Conservation (phyloP, 441 rosid genomes). For the Jatropha multifida region DNA sequence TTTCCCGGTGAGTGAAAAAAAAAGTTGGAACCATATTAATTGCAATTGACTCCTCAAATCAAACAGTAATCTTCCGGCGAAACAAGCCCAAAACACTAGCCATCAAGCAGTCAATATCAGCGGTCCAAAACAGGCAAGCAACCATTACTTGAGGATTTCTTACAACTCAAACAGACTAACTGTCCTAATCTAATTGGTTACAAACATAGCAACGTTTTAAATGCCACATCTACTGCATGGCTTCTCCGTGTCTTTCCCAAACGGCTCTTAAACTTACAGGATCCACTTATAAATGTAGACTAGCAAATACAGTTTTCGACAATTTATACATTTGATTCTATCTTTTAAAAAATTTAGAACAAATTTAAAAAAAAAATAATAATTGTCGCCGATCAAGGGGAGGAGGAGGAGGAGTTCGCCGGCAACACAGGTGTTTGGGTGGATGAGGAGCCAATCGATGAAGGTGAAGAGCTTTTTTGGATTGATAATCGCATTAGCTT, state of each 20-base stretch:
- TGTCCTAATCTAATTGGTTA: neutral
- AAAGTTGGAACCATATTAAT: no score
- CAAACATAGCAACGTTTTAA: neutral
- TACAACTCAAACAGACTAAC: neutral
- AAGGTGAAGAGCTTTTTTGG: constrained; percentile 53
- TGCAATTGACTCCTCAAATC: no score
- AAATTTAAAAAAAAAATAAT: neutral
- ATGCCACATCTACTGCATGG: constrained; percentile 19
- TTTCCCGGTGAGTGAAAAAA: no score
- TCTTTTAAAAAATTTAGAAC: neutral
- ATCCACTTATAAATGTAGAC: neutral
- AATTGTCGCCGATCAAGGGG: constrained; percentile 39
- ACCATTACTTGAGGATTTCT: neutral
- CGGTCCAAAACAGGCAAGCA: neutral
- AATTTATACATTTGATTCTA: neutral
- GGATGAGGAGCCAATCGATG: constrained; percentile 56
- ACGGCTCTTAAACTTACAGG: neutral
- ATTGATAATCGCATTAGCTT: constrained; percentile 23
- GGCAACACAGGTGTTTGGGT: constrained; percentile 37
- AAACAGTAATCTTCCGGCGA: neutral
- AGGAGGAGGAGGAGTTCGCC: constrained; percentile 53
- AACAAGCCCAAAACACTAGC: neutral
- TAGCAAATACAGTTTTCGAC: neutral
- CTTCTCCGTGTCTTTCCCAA: constrained; percentile 17
- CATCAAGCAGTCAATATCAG: neutral